Percentiles rank a stretch among this genome's conserved stretches.
Evolutionary conservation across 225 moss, liverwort and hornwort species (phyloP).

Genomic region (Pleurozium schreberi): DNA sequence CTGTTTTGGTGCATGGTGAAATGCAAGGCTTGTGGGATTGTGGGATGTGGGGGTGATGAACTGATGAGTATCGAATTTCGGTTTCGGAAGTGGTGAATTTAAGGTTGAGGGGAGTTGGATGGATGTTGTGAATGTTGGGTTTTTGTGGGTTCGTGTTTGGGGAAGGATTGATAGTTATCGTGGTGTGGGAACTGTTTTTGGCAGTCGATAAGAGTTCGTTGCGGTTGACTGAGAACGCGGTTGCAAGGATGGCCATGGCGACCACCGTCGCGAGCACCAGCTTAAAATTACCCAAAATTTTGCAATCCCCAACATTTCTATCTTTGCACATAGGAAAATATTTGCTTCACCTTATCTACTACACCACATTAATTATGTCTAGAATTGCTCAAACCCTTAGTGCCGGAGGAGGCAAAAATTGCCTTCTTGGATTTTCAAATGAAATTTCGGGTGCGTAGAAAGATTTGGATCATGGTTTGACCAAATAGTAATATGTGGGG

Average conservation of each 20-base stretch:
- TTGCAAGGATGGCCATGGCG: constrained; percentile 64
- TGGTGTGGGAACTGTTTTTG: background rate
- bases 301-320: too few species aligned
- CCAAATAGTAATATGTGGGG: too few species aligned
- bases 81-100: background rate
- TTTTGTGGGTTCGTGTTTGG: background rate
- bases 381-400: too few species aligned
- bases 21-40: background rate
- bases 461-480: too few species aligned
- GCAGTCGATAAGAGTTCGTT: background rate
- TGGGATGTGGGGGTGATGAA: background rate
- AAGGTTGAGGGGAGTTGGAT: background rate
- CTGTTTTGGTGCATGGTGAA: background rate
- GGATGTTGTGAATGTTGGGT: background rate
- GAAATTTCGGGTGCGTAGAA: too few species aligned
- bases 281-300: too few species aligned
- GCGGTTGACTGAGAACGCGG: background rate
- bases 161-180: background rate
- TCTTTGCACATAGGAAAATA: too few species aligned
- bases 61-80: background rate
- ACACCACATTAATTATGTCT: too few species aligned
- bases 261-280: constrained; percentile 72
- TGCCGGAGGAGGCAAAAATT: too few species aligned
- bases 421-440: too few species aligned
- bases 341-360: too few species aligned